A percentile compares a stretch with the other conserved stretches of the same genome.
Evolutionary conservation across 306 rosid genomes (phyloP).

Genomic region (Quercus berberidifolia): DNA sequence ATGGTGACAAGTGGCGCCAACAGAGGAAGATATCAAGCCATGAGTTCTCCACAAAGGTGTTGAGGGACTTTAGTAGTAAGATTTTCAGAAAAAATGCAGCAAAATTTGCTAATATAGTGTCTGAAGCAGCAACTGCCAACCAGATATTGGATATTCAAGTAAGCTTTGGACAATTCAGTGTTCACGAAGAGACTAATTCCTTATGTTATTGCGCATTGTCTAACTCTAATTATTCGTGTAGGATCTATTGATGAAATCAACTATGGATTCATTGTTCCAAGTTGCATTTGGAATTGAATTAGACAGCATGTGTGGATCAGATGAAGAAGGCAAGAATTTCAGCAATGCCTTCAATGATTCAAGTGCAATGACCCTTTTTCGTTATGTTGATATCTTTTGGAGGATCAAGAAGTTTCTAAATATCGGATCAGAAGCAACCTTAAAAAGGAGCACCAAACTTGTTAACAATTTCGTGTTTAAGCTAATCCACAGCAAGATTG

Average conservation of each 20-base stretch:
- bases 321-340: constrained; percentile 62
- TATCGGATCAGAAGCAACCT: constrained; percentile 59
- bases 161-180: constrained; percentile 15
- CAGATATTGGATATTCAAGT: constrained; percentile 61
- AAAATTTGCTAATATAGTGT: constrained; percentile 52
- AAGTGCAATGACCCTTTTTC: constrained; percentile 50
- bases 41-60: constrained; percentile 65
- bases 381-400: constrained; percentile 73
- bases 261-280: constrained; percentile 69
- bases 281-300: constrained; percentile 76
- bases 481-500: constrained; percentile 47
- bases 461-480: constrained; percentile 49
- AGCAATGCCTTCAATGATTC: constrained; percentile 60
- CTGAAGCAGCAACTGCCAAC: constrained; percentile 49
- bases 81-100: constrained; percentile 64
- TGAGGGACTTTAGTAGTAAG: constrained; percentile 55
- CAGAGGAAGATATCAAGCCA: constrained; percentile 74
- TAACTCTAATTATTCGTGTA: constrained; percentile 13
- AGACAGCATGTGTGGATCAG: constrained; percentile 79
- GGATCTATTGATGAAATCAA: constrained; percentile 64
- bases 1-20: constrained; percentile 81
- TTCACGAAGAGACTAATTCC: constrained; percentile 3
- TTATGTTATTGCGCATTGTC: neutral
- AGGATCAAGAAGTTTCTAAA: constrained; percentile 63
- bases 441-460: constrained; percentile 33